phyloP scores from a whole-genome alignment of 2,329 filamentous ascomycete genomes.

The Pestalotiopsis sp. region DNA sequence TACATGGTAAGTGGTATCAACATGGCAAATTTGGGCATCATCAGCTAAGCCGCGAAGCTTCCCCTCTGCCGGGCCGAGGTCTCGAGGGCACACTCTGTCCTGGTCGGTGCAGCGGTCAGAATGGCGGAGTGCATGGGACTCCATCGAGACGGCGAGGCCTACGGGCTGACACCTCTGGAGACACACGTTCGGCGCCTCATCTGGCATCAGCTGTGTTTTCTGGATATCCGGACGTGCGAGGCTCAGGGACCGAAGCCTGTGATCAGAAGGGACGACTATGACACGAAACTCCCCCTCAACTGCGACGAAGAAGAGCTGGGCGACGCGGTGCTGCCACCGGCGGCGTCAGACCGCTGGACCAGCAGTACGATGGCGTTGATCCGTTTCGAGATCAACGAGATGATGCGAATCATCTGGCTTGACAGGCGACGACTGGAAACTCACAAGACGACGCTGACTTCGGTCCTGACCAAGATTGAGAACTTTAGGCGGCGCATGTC shows the following conservation, averaged over 20 bases:
- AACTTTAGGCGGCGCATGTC: slow-evolving; percentile 67
- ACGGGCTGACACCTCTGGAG: slow-evolving; percentile 67
- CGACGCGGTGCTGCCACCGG: slow-evolving; percentile 39
- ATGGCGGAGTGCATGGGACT: slow-evolving; percentile 79
- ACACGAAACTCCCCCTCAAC: slow-evolving; percentile 73
- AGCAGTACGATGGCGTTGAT: slow-evolving; percentile 69
- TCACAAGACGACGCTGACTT: slow-evolving; percentile 62
- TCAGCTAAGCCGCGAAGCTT: slow-evolving; percentile 48
- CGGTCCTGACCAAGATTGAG: slow-evolving; percentile 69
- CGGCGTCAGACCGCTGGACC: slow-evolving; percentile 61
- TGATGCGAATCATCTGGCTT: slow-evolving; percentile 71
- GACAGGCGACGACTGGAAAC: slow-evolving; percentile 68
- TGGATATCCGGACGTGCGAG: slow-evolving; percentile 76
- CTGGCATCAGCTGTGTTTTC: slow-evolving; percentile 78
- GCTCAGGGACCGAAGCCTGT: slow-evolving; percentile 72
- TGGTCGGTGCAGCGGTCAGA: slow-evolving; percentile 72
- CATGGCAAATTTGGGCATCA: slow-evolving; percentile 1
- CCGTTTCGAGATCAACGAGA: slow-evolving; percentile 73
- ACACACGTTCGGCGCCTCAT: slow-evolving; percentile 72
- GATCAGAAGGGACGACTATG: slow-evolving; percentile 75
- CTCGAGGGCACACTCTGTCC: slow-evolving; percentile 72
- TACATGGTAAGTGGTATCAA: slow-evolving; percentile 61
- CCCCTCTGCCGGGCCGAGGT: slow-evolving; percentile 73
- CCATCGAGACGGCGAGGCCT: slow-evolving; percentile 70
- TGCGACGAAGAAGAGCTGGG: slow-evolving; percentile 68